These are phyloP conservation scores for Besnoitia besnoiti DNA, from an alignment of 169 alveolate genomes.

Conservation along the genomic window DNA sequence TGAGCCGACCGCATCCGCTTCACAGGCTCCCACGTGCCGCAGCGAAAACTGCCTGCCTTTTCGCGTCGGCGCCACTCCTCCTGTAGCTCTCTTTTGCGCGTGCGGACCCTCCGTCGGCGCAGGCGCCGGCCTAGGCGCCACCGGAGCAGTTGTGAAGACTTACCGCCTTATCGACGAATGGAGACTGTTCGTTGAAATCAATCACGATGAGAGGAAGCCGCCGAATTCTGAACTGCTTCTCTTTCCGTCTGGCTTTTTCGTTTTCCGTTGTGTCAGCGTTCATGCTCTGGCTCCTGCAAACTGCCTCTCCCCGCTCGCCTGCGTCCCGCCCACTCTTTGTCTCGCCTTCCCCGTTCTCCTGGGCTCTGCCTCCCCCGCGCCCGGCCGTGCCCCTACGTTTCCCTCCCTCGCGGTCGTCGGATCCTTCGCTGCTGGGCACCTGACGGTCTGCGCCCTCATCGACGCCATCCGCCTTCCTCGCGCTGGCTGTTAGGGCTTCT, in stretches of 20 bases:
- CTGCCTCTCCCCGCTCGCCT: background rate
- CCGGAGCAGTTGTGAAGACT: no score
- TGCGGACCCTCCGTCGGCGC: no score
- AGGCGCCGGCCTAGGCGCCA: no score
- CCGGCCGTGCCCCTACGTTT: no score
- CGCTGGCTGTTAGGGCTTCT: background rate
- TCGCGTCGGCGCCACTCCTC: no score
- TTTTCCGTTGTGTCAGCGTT: background rate
- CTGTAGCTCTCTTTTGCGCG: no score
- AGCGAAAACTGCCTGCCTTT: no score
- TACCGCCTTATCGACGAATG: background rate
- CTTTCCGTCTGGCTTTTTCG: background rate
- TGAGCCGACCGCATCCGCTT: no score
- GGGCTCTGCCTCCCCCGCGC: background rate
- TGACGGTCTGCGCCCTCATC: background rate
- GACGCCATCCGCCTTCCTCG: background rate
- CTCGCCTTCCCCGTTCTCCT: background rate
- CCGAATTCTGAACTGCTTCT: background rate
- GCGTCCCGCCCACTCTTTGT: background rate
- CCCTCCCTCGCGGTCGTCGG: background rate
- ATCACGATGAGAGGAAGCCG: background rate
- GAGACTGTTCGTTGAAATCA: constrained; percentile 25
- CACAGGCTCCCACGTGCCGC: no score
- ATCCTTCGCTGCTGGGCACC: background rate
- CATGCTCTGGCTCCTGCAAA: background rate